These are phyloP conservation scores for Botrytis deweyae DNA, from an alignment of 2,329 filamentous ascomycete species.

Conservation along the genomic window DNA sequence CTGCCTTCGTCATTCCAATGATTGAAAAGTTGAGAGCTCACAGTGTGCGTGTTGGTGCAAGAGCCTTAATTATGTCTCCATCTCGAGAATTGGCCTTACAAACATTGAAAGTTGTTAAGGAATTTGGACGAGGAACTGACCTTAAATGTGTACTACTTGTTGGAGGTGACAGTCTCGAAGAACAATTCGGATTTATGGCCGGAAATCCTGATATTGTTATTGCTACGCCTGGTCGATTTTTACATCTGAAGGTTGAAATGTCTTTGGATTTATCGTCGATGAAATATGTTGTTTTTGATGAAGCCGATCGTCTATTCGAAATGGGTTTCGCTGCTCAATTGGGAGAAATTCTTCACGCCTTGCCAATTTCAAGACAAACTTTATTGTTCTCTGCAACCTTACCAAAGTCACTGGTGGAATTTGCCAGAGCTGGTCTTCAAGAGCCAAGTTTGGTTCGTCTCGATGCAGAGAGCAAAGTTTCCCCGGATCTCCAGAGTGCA, in stretches of 20 bases:
- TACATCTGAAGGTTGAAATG: constrained; percentile 98
- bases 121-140: constrained; percentile 86
- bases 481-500: constrained; percentile 89
- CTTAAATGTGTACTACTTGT: constrained; percentile 87
- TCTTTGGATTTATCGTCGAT: constrained; percentile 84
- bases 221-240: constrained; percentile 91
- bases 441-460: constrained; percentile 88
- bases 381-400: constrained; percentile 93
- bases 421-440: constrained; percentile 87
- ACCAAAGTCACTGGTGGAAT: constrained; percentile 91
- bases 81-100: constrained; percentile 93
- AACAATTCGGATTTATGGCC: constrained; percentile 91
- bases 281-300: constrained; percentile 93
- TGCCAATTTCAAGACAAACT: constrained; percentile 83
- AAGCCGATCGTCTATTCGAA: constrained; percentile 94
- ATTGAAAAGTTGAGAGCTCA: constrained; percentile 89
- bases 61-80: constrained; percentile 85
- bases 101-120: constrained; percentile 94
- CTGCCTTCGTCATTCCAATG: constrained; percentile 97
- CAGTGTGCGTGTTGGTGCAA: constrained; percentile 79
- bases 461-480: constrained; percentile 93
- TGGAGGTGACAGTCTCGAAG: constrained; percentile 91
- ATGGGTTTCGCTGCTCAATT: constrained; percentile 97
- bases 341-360: constrained; percentile 85
- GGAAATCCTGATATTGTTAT: constrained; percentile 97